Evolutionary conservation across 805 yeast genomes (phyloP), one percentile per base, ranked within the genome.

Genomic region (Cyberlindnera amylophila): DNA sequence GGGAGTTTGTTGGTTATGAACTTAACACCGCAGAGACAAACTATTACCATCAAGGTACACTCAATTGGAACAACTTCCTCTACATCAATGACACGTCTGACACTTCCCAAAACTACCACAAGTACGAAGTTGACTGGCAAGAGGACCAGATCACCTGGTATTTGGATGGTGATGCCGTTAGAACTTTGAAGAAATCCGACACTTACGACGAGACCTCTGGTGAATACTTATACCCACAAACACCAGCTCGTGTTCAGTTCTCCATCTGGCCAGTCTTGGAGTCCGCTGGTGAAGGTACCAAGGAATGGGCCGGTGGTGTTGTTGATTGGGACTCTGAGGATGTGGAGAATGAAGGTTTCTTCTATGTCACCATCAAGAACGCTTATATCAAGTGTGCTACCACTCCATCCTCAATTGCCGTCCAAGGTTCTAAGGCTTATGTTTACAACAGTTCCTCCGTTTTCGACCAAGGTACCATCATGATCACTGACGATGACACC

Each of bases 281-380:
- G 44, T 47, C 69, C 26, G 74, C 74, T 55, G 77, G 75, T 18
- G 51, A 58, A 26, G 90, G 90, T 70, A 82, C 89, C 12, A 70
- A 75, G 49, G 82, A 72, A 44, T 89, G 90, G 90, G 86, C 96
- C 30, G 97, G 97, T 65, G 96, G 96, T 64, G 70, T 52, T 29
- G 79, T 90, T 49, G 70, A 86, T 69, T 90, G 97, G 97, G 63
- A 81, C 62, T 74, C 89, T 7, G 60, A 70, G 4, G 96, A 88
- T 63, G 74, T 88, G 42, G 55, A 70, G 45, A 67, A 83, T 44
- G 76, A 81, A 34, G 96, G 96, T 14, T 90, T 87, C 70, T 82
- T 79, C 68, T 87, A 79, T 59, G 81, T 86, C 13, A 71, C 76
- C 45, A 55, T 90, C 36, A 71, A 81, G 56, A 70, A 74, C 34